Base-by-base conservation (phyloP, 108 stramenopile genomes). In the Cyclotella atomus region DNA sequence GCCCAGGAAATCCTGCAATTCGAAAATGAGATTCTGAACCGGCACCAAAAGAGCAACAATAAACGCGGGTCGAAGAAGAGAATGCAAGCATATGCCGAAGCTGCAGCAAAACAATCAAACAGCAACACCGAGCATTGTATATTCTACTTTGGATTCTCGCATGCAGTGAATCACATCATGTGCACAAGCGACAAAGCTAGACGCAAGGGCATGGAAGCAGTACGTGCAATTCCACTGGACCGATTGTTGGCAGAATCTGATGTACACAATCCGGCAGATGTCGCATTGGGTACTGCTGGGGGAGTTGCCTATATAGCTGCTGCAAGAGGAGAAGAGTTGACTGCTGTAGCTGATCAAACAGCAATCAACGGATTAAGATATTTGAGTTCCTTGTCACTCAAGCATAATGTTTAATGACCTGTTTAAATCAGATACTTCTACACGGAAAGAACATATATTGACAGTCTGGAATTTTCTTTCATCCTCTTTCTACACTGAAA, bases 101-200 rank as follows among this genome's bases (percentile, higher is more conserved):
- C 24, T 15, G 35, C 71, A 70, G 21, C 6, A 23, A 19, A 65
- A 57, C 9, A 57, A 57, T 15, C 56, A 32, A 32, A 30, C 56
- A 29, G 1, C 29, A 32, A 8, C 56, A 32, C 15, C 60, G 14
- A 36, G 41, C 43, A 69, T 50, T 75, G 79, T 16, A 35, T 94
- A 10, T 89, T 91, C 63, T 93, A 89, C 57, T 94, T 94, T 79
- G 93, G 93, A 3, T 94, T 94, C 70, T 90, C 89, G 9, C 93
- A 94, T 68, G 70, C 81, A 24, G 81, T 94, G 57, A 94, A 94
- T 60, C 77, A 80, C 55, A 74, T 67, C 24, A 91, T 91, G 91
- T 86, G 86, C 45, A 83, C 85, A 0, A 84, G 88, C 27, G 87
- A 86, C 7, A 91, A 90, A 57, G 68, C 89, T 12, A 44, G 85